phyloP scores from a whole-genome alignment of 2,329 filamentous ascomycete species.

The Pyrenochaeta sp. region DNA sequence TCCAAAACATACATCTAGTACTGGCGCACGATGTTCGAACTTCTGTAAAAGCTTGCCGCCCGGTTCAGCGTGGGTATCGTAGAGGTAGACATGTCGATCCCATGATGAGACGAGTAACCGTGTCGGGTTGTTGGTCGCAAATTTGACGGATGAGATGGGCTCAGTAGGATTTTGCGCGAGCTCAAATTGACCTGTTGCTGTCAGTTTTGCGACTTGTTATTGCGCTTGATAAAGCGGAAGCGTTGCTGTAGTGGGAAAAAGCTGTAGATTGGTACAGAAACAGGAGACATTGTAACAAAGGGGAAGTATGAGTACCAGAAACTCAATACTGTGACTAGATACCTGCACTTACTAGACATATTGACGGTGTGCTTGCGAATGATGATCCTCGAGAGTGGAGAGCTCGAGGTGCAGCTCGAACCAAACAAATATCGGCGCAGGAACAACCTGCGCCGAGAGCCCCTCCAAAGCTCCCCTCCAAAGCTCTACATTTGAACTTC shows the following conservation, averaged over 20 bases:
- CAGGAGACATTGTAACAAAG: neutral
- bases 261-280: neutral
- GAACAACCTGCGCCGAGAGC: slow-evolving; percentile 14
- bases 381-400: slow-evolving; percentile 9
- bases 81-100: slow-evolving; percentile 91
- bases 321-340: neutral
- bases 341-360: slow-evolving; percentile 38
- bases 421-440: slow-evolving; percentile 22
- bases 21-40: slow-evolving; percentile 82
- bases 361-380: slow-evolving; percentile 16
- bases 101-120: slow-evolving; percentile 91
- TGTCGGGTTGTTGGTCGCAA: slow-evolving; percentile 77
- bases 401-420: slow-evolving; percentile 24
- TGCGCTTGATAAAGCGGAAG: neutral
- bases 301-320: neutral
- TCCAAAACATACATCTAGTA: slow-evolving; percentile 92
- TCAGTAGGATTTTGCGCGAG: slow-evolving; percentile 83
- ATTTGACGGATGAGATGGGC: slow-evolving; percentile 85
- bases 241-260: neutral
- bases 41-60: slow-evolving; percentile 73
- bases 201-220: slow-evolving; percentile 4
- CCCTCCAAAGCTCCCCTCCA: slow-evolving; percentile 22
- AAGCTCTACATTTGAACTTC: slow-evolving; percentile 4
- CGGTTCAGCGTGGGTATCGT: slow-evolving; percentile 72
- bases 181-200: slow-evolving; percentile 71